Base-by-base conservation (phyloP, 2,329 filamentous ascomycete species). In the Fusarium avenaceum region DNA sequence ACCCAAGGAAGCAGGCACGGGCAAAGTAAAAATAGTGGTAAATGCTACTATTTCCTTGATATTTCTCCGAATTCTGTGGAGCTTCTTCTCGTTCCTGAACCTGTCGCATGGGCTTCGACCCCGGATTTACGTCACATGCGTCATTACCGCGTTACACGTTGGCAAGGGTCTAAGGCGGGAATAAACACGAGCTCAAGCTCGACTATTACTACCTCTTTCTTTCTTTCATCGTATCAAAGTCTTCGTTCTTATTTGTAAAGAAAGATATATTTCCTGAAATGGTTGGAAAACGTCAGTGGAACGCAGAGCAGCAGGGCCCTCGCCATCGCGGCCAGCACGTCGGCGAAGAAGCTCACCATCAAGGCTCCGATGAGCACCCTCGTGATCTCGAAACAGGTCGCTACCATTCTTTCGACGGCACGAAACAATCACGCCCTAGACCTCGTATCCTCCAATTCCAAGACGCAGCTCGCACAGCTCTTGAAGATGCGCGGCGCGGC, bases 371-470 rank as follows among this genome's bases (percentile, higher is more conserved):
- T 4, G 57, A 59, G 3, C 64, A 71, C 33, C 71, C 69, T 20
- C 68, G 65, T 20, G 73, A 74, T 43, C 65, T 74, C 7, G 71
- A 74, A 42, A 63, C 53, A 13, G 71, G 69, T 0, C 50, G 54
- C 10, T 63, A 65, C 40, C 17, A 48, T 11, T 46, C 52, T 8
- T 46, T 46, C 26, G 52, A 69, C 11, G 38, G 50, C 9, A 24
- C 28, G 11, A 49, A 22, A 7, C 17, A 54, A 10, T 53, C 38
- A 19, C 48, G 72, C 19, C 62, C 42, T 2, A 68, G 28, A 15
- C 73, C 72, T 0, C 70, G 70, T 6, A 66, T 73, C 19, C 47
- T 68, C 14, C 85, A 92, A 65, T 78, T 77, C 53, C 74, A 69
- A 17, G 75, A 78, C n/a, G 73, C 70, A 7, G 75, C 74, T 4